Evolutionary conservation across 2,329 filamentous ascomycete species (phyloP).

Genomic region (Amauroascus niger): DNA sequence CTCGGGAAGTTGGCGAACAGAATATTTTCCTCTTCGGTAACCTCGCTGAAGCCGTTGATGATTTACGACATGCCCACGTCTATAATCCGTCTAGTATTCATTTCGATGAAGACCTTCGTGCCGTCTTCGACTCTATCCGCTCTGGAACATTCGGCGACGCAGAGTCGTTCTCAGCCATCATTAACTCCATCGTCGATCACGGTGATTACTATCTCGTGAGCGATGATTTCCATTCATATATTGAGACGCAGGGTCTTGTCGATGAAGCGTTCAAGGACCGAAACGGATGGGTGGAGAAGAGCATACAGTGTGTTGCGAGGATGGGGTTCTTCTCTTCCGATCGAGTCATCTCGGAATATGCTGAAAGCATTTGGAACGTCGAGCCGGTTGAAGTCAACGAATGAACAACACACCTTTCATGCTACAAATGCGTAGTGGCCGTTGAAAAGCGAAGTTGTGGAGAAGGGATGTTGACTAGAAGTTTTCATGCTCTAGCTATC

Average conservation of each 20-base stretch:
- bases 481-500: no score
- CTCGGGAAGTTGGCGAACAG: constrained; percentile 86
- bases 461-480: no score
- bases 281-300: constrained; percentile 86
- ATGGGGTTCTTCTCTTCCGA: constrained; percentile 99
- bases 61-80: constrained; percentile 80
- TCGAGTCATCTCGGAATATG: constrained; percentile 93
- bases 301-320: constrained; percentile 73
- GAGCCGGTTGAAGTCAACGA: constrained; percentile 55
- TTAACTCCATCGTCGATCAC: constrained; percentile 78
- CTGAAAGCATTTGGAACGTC: constrained; percentile 93
- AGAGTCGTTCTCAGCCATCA: constrained; percentile 67
- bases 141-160: constrained; percentile 70
- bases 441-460: no score
- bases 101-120: constrained; percentile 64
- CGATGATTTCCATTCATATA: constrained; percentile 92
- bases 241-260: constrained; percentile 81
- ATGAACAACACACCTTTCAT: neutral
- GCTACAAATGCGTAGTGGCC: no score
- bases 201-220: constrained; percentile 97
- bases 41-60: constrained; percentile 90
- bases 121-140: constrained; percentile 78
- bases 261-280: constrained; percentile 88
- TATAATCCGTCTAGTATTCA: constrained; percentile 59
- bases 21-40: constrained; percentile 99